Evolutionary conservation across 371 early-diverging fungal species (phyloP), one percentile per base, ranked within the genome.

Genomic region (Umbelopsis sp.): DNA sequence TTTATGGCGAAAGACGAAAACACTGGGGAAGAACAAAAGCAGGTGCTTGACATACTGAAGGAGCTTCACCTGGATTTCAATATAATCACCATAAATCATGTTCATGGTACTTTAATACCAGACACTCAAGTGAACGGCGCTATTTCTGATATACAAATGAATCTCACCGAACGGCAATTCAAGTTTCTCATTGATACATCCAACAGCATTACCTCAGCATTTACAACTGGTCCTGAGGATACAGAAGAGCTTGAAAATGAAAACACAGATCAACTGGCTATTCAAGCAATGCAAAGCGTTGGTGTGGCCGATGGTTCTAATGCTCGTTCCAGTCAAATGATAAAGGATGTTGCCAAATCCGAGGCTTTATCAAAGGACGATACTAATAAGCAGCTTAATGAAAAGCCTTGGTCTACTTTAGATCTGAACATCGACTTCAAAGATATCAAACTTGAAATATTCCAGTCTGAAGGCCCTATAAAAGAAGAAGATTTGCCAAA

Each of bases 121-220:
- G 57, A 57, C 32, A 78, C 86, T 0, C 77, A 91, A 78, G 85
- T 93, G 50, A 63, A 75, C n/a, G 92, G 93, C 11, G 77, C 74
- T 20, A 81, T 94, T 63, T 93, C 93, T 0, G 92, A 93, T 51
- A 86, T 96, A 16, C 84, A 81, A 67, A 87, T 96, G 87, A 80
- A 86, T 51, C 72, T 96, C 67, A 94, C 93, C 0, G 90, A 93
- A 67, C 77, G 81, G 25, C 97, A 97, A 77, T 96, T 93, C 77
- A 83, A 82, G 69, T 88, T 91, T 52, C 78, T 94, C 0, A 79
- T 94, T n/a, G 87, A 89, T 16, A 73, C 91, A 35, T 80, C 89
- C 57, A 76, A 83, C 65, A 78, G 78, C 73, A 64, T 79, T n/a
- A 79, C 83, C 10, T 70, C 80, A 24, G 70, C 79, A 3, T 76